phyloP scores from a whole-genome alignment of 768 basidiomycete genomes.

The Tephrocybe sp. region DNA sequence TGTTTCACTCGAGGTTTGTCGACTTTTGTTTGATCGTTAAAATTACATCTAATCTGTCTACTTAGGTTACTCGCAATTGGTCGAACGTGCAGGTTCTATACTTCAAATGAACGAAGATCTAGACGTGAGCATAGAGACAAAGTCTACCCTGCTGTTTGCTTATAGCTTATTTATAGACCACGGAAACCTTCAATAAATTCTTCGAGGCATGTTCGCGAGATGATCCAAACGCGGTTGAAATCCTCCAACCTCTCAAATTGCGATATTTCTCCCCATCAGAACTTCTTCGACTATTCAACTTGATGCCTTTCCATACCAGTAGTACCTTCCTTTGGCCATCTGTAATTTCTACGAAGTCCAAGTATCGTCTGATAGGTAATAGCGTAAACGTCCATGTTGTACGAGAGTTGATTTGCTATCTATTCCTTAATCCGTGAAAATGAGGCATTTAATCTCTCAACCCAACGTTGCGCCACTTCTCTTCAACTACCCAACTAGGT shows the following conservation, averaged over 20 bases:
- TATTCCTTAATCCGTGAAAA: slow-evolving; percentile 28
- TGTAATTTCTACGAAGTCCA: slow-evolving; percentile 58
- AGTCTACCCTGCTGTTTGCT: not conserved
- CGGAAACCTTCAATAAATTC: slow-evolving; percentile 54
- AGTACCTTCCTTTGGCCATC: slow-evolving; percentile 60
- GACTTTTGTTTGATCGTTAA: not conserved
- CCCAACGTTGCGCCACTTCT: too few species aligned
- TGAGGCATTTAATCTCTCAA: too few species aligned
- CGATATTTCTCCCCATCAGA: slow-evolving; percentile 78
- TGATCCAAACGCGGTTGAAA: slow-evolving; percentile 43
- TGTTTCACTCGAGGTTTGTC: slow-evolving; percentile 76
- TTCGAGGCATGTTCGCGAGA: slow-evolving; percentile 38
- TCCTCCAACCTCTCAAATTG: slow-evolving; percentile 56
- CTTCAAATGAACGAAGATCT: slow-evolving; percentile 66
- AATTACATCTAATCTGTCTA: not conserved
- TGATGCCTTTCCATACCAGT: slow-evolving; percentile 30
- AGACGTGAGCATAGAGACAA: slow-evolving; percentile 42
- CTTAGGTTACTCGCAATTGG: slow-evolving; percentile 70
- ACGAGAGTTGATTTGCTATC: slow-evolving; percentile 53
- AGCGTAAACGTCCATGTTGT: slow-evolving; percentile 81
- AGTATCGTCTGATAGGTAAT: slow-evolving; percentile 78
- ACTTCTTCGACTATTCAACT: slow-evolving; percentile 65
- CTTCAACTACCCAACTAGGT: too few species aligned
- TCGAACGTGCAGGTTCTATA: slow-evolving; percentile 76
- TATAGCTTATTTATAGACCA: slow-evolving; percentile 43